Conservation (phyloP, 2,329 filamentous ascomycete species). For the Sporothrix brunneoviolacea region DNA sequence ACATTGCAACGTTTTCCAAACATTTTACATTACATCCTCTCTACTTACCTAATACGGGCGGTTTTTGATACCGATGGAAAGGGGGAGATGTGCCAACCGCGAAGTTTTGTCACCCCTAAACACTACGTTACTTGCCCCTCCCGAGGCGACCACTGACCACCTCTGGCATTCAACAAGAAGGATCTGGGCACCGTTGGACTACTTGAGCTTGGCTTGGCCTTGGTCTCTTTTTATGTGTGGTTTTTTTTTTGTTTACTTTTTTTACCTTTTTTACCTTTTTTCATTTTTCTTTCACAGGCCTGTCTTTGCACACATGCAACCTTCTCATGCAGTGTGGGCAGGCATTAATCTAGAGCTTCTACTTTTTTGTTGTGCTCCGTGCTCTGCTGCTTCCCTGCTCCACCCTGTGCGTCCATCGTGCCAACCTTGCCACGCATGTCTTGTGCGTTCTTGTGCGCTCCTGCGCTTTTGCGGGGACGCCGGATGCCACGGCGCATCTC, state of each 20-base stretch:
- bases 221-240: neutral
- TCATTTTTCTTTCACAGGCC: neutral
- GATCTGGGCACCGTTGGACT: neutral
- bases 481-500: too few species aligned
- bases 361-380: neutral
- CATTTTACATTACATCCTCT: neutral
- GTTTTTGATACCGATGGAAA: neutral
- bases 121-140: neutral
- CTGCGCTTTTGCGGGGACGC: too few species aligned
- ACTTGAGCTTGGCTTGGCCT: constrained; percentile 1
- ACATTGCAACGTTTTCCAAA: neutral
- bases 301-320: neutral
- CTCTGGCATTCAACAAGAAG: constrained; percentile 9
- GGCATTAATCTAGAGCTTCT: neutral
- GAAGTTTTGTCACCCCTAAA: neutral
- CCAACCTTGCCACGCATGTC: neutral
- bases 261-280: neutral
- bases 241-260: neutral
- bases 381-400: neutral
- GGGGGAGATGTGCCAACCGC: neutral
- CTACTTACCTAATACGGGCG: neutral
- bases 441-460: neutral
- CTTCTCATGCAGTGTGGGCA: neutral
- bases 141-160: neutral
- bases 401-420: too few species aligned